Percentiles rank a stretch among this genome's conserved stretches.
These are phyloP conservation scores for Ophioceras dolichostomum DNA, from an alignment of 2,329 filamentous ascomycete genomes.

Conservation along the genomic window DNA sequence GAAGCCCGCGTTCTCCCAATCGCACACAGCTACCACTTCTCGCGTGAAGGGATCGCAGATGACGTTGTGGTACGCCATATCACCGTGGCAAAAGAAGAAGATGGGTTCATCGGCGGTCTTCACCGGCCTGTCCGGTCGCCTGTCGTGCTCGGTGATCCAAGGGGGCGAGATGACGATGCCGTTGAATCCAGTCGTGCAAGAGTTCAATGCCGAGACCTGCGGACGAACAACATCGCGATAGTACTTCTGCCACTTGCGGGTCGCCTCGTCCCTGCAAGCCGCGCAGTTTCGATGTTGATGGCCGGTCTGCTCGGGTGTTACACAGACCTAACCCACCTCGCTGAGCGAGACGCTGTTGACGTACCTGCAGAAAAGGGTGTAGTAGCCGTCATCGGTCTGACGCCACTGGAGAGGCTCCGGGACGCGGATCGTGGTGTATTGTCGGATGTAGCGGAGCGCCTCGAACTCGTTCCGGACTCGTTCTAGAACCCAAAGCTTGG, in stretches of 20 bases:
- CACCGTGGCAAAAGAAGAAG: background rate
- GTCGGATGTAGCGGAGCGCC: background rate
- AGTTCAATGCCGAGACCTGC: background rate
- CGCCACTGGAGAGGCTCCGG: background rate
- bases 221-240: background rate
- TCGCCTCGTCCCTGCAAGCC: background rate
- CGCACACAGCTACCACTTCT: background rate
- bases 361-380: background rate
- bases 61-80: background rate
- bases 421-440: background rate
- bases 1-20: background rate
- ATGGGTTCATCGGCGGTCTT: background rate
- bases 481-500: background rate
- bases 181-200: background rate
- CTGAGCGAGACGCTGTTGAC: background rate
- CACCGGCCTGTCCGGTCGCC: background rate
- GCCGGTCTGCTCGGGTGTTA: background rate
- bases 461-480: background rate
- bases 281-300: background rate
- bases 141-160: background rate
- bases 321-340: background rate
- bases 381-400: background rate
- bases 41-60: background rate
- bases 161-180: background rate
- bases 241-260: background rate